phyloP scores from a whole-genome alignment of 306 rosid genomes.

The Trichosanthes truncata region DNA sequence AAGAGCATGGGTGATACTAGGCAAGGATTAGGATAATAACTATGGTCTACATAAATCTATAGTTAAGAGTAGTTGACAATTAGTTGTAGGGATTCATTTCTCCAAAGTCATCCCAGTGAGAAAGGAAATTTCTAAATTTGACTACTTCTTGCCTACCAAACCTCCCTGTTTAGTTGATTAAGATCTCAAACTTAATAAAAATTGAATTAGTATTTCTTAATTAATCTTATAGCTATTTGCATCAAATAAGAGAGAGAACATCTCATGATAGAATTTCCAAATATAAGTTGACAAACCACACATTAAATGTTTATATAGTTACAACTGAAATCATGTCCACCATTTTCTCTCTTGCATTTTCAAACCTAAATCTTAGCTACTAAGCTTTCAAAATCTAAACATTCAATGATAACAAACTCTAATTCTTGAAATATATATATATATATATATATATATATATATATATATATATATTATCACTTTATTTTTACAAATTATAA shows the following conservation, averaged over 20 bases:
- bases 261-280: background rate
- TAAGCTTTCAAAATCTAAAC: background rate
- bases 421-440: too few species aligned
- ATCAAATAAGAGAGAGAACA: background rate
- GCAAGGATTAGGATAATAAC: too few species aligned
- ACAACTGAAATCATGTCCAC: background rate
- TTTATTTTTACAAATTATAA: too few species aligned
- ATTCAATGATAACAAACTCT: too few species aligned
- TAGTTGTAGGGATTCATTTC: too few species aligned
- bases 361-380: background rate
- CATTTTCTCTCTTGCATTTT: background rate
- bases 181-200: background rate
- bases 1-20: too few species aligned
- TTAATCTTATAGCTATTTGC: background rate
- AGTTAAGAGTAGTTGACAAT: too few species aligned
- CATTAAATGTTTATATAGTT: background rate
- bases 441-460: too few species aligned
- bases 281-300: background rate
- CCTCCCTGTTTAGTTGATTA: background rate
- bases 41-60: too few species aligned
- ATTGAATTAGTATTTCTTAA: background rate
- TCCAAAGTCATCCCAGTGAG: background rate
- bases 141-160: background rate
- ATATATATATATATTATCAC: too few species aligned
- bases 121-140: background rate